A percentile compares a stretch with the other conserved stretches of the same genome.
Evolutionary conservation across 768 basidiomycete species (phyloP).

Genomic region (Russula abietina): DNA sequence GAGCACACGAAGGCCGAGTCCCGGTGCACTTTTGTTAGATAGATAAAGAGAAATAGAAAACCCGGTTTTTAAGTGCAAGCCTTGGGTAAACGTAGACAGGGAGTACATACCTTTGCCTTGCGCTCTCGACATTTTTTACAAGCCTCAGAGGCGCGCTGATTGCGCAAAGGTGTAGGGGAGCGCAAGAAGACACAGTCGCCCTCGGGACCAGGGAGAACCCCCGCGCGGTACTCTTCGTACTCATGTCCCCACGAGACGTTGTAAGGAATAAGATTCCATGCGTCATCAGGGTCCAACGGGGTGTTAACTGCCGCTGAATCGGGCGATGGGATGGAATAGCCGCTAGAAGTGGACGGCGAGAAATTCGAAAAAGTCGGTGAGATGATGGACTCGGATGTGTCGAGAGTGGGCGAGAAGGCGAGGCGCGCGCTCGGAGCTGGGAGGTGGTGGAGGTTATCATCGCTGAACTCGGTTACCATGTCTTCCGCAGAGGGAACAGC

Average conservation of each 20-base stretch:
- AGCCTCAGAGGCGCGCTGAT: slow-evolving; percentile 34
- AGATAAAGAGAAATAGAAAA: background rate
- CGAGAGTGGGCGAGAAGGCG: slow-evolving; percentile 15
- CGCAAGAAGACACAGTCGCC: slow-evolving; percentile 37
- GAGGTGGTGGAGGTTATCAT: slow-evolving; percentile 16
- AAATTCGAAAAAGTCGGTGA: slow-evolving; percentile 23
- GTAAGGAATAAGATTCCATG: slow-evolving; percentile 38
- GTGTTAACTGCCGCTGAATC: slow-evolving; percentile 1
- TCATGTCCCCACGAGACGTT: slow-evolving; percentile 36
- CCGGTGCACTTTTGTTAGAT: slow-evolving; percentile 33
- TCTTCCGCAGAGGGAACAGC: slow-evolving; percentile 6
- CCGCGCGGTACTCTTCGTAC: slow-evolving; percentile 32
- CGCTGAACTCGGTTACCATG: slow-evolving; percentile 6
- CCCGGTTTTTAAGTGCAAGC: slow-evolving; percentile 1
- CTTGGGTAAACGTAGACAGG: background rate
- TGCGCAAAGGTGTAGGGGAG: slow-evolving; percentile 36
- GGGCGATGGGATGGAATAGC: slow-evolving; percentile 20
- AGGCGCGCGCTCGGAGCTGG: slow-evolving; percentile 17
- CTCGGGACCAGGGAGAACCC: slow-evolving; percentile 36
- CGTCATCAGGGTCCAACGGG: slow-evolving; percentile 27
- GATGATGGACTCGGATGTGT: slow-evolving; percentile 16
- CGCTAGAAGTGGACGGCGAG: slow-evolving; percentile 23
- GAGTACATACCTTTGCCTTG: slow-evolving; percentile 35
- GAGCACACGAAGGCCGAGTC: slow-evolving; percentile 33
- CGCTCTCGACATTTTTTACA: slow-evolving; percentile 37